Evolutionary conservation across 768 basidiomycete genomes (phyloP).

Genomic region (Boletellus sp.): DNA sequence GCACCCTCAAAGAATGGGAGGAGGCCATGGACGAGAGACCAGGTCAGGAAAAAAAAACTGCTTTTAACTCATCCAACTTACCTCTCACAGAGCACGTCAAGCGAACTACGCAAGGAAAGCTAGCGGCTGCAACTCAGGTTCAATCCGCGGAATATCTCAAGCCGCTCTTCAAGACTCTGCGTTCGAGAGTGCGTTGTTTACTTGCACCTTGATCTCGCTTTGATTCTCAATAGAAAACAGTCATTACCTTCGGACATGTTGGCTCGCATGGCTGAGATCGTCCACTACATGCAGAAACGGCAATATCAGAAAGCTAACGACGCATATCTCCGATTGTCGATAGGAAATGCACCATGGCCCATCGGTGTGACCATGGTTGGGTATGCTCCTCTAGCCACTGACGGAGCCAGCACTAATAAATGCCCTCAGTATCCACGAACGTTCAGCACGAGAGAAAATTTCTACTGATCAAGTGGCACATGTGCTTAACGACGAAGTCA

Average conservation of each 20-base stretch:
- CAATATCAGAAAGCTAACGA: constrained; percentile 97
- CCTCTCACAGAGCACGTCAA: constrained; percentile 67
- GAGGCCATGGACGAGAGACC: constrained; percentile 92
- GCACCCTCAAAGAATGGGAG: constrained; percentile 93
- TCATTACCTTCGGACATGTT: constrained; percentile 83
- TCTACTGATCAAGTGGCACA: constrained; percentile 96
- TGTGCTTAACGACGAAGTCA: constrained; percentile 98
- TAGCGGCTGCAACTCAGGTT: constrained; percentile 92
- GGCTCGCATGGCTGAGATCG: constrained; percentile 84
- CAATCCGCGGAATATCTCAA: constrained; percentile 97
- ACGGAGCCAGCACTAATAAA: not conserved
- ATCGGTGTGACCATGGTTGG: constrained; percentile 99
- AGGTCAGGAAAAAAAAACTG: constrained; percentile 43
- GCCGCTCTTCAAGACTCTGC: constrained; percentile 87
- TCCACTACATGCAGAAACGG: constrained; percentile 93
- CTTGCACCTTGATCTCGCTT: not conserved
- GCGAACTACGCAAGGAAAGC: constrained; percentile 84
- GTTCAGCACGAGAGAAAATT: constrained; percentile 97
- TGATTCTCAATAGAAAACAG: constrained; percentile 36
- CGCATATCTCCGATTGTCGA: constrained; percentile 92
- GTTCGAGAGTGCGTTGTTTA: constrained; percentile 68
- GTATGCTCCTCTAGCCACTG: constrained; percentile 41
- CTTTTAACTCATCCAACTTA: not conserved
- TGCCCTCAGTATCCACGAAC: constrained; percentile 81
- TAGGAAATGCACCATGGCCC: constrained; percentile 99